Evolutionary conservation across 176 grass and related monocot genomes (phyloP).

Genomic region (Sorghum bicolor): DNA sequence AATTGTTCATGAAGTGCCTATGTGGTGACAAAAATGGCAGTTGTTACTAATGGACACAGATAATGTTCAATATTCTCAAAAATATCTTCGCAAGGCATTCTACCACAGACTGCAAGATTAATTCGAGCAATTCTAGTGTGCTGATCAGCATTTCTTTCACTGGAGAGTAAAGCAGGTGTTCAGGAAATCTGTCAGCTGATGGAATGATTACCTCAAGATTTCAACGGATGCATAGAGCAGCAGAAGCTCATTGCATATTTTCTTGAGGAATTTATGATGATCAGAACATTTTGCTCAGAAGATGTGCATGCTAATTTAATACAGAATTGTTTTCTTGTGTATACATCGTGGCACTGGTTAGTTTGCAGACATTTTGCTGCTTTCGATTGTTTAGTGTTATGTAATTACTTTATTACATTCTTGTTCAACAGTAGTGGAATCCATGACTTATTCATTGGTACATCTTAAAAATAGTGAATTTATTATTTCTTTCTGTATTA

Average conservation of each 20-base stretch:
- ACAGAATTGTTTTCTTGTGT: neutral
- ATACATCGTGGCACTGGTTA: neutral
- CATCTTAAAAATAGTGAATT: neutral
- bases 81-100: neutral
- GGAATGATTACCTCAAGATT: conserved; percentile 10
- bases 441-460: neutral
- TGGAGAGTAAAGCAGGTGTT: neutral
- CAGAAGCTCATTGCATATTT: neutral
- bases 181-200: neutral
- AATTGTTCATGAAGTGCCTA: neutral
- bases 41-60: neutral
- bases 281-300: neutral
- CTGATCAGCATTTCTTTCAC: neutral
- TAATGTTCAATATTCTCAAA: neutral
- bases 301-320: neutral
- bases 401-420: neutral
- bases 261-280: neutral
- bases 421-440: neutral
- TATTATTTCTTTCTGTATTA: neutral
- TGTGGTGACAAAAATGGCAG: neutral
- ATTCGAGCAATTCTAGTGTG: neutral
- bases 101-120: neutral
- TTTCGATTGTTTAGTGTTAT: neutral
- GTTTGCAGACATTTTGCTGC: neutral
- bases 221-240: neutral